Conservation (phyloP, 2,329 filamentous ascomycete species). For the Cladosporium oxysporum region DNA sequence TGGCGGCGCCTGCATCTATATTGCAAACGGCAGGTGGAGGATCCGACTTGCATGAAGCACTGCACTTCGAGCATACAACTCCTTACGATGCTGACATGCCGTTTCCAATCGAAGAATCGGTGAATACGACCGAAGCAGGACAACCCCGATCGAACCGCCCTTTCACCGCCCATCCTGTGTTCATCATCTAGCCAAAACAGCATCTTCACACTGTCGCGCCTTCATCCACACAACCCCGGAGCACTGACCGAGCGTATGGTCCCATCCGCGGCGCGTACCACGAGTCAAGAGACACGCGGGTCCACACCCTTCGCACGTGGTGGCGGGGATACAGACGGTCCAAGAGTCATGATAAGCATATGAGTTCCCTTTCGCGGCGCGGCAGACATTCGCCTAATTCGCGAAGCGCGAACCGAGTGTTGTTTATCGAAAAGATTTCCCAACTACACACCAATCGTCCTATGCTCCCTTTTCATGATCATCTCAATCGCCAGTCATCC, state of each 20-base stretch:
- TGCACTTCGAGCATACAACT: background rate
- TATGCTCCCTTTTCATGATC: background rate
- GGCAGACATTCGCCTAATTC: background rate
- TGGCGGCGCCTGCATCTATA: background rate
- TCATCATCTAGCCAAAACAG: background rate
- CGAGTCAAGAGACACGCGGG: background rate
- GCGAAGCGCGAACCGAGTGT: background rate
- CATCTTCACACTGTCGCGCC: background rate
- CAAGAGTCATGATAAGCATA: conserved; percentile 5
- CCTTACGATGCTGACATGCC: background rate
- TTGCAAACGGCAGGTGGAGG: background rate
- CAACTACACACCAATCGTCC: background rate
- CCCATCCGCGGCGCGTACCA: background rate
- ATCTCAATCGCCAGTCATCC: background rate
- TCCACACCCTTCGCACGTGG: background rate
- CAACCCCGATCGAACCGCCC: background rate
- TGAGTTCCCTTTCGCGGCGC: background rate
- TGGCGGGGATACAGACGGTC: background rate
- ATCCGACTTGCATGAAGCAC: background rate
- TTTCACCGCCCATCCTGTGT: background rate
- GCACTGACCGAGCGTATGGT: background rate
- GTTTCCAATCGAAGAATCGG: background rate
- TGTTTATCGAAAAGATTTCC: background rate
- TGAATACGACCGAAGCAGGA: background rate
- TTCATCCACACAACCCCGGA: background rate